These are phyloP conservation scores for Phytophthora lateralis DNA, from an alignment of 352 stramenopile genomes.

Conservation along the genomic window DNA sequence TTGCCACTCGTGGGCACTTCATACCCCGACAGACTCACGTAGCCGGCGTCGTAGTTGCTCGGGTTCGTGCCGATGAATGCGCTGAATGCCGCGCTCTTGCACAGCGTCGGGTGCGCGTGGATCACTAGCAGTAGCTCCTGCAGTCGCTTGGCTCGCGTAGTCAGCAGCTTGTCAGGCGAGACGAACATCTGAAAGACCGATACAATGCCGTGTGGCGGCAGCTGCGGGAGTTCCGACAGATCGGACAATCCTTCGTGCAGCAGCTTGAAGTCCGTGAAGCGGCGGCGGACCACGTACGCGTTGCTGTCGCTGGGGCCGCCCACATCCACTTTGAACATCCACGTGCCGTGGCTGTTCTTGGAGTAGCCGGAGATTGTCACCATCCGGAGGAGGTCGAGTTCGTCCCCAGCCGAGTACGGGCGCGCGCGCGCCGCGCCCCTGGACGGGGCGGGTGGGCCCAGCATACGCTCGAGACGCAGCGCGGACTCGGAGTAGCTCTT, in stretches of 20 bases:
- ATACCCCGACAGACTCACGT: conserved; percentile 76
- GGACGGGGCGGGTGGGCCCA: conserved; percentile 19
- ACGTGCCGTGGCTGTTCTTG: conserved; percentile 70
- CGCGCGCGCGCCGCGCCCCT: conserved; percentile 38
- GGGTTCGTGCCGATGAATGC: conserved; percentile 78
- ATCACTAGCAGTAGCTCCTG: conserved; percentile 67
- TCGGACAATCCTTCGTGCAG: conserved; percentile 62
- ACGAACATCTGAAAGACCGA: conserved; percentile 77
- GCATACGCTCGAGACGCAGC: conserved; percentile 54
- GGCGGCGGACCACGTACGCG: conserved; percentile 70
- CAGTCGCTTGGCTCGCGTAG: conserved; percentile 53
- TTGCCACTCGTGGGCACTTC: conserved; percentile 57
- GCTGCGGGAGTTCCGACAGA: conserved; percentile 43
- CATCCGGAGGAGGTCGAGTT: conserved; percentile 45
- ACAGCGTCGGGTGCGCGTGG: conserved; percentile 56
- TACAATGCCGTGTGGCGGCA: conserved; percentile 67
- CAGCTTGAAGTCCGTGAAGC: conserved; percentile 78
- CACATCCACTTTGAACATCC: conserved; percentile 81
- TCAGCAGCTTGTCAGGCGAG: conserved; percentile 60
- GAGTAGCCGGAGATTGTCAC: conserved; percentile 70
- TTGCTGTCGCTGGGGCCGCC: conserved; percentile 52
- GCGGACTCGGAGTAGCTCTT: conserved; percentile 76
- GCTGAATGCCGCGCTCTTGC: conserved; percentile 46
- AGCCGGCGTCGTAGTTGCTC: conserved; percentile 63
- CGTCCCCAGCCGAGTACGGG: conserved; percentile 60